Base-by-base conservation (phyloP, 495 filamentous ascomycete genomes). In the Margaritispora aquatica region DNA sequence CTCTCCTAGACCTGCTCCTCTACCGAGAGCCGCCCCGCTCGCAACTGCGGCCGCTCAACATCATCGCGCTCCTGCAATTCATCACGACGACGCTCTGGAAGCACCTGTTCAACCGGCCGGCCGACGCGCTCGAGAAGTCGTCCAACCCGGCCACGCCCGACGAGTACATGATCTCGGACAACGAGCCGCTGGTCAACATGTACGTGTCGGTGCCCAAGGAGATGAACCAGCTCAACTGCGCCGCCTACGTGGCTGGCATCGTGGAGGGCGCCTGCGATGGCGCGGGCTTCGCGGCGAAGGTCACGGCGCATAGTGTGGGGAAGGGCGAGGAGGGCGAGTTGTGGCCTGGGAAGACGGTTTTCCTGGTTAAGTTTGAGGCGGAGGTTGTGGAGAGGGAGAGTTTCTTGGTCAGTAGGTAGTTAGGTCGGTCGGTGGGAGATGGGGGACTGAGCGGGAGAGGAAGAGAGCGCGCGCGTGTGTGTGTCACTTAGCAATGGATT, bases 151-250 rank as follows among this genome's bases (percentile, higher is more conserved):
- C 84, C 19, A 91, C 88, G 13, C 85, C 89, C 2, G 88, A 92
- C 69, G 92, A 97, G 75, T 99, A 97, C 77, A 96, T 99, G 93
- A 90, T 99, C 65, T 86, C 85, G 59, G 94, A 99, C 70, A 96
- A 99, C 70, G 95, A 97, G 67, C 94, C 94, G 41, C 76, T 97
- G 15, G 93, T 97, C 17, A 97, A 96, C 69, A 84, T 84, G 21
- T 97, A 95, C 71, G 88, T 98, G 68, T 88, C 84, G 64, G 88
- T 97, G 34, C 94, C 94, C 22, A 85, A 85, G 62, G 94, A 98
- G 73, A 96, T 98, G 92, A 88, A 78, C 72, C 87, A 92, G 80
- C 80, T 98, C 60, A 98, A 96, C 70, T 97, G 93, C 72, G 94
- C 94, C 23, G 94, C 94, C 13, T 98, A 86, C 65, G 92, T 97